These are phyloP conservation scores for Prunus kanzakura DNA, from an alignment of 306 rosid genomes.

Conservation along the genomic window DNA sequence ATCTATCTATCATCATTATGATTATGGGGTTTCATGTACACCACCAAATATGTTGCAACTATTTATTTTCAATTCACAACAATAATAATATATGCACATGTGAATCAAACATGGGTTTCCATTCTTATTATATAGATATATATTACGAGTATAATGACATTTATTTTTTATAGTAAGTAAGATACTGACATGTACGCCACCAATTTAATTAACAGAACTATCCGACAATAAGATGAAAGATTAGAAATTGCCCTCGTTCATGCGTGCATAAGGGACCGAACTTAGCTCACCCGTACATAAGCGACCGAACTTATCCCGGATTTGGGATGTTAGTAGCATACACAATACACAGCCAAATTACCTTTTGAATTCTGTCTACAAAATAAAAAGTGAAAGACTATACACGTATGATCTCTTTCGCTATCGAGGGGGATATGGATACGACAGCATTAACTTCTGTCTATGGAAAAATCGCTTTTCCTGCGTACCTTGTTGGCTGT, in stretches of 20 bases:
- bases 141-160: no score
- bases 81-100: constrained; percentile 1
- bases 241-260: no score
- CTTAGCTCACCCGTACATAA: no score
- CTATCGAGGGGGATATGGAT: background rate
- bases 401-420: background rate
- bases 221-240: no score
- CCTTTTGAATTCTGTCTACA: background rate
- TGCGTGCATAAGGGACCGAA: no score
- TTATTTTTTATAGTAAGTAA: no score
- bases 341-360: background rate
- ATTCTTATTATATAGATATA: no score
- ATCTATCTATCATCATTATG: background rate
- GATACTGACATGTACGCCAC: no score
- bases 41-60: background rate
- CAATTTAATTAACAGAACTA: no score
- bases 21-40: background rate
- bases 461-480: background rate
- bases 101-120: constrained; percentile 41
- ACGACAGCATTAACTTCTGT: constrained; percentile 4
- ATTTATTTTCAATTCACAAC: no score
- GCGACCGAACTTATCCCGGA: no score
- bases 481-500: background rate
- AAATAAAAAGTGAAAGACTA: background rate
- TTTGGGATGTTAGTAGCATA: background rate